Base-by-base conservation (phyloP, 495 filamentous ascomycete genomes). In the Tuber melanosporum region DNA sequence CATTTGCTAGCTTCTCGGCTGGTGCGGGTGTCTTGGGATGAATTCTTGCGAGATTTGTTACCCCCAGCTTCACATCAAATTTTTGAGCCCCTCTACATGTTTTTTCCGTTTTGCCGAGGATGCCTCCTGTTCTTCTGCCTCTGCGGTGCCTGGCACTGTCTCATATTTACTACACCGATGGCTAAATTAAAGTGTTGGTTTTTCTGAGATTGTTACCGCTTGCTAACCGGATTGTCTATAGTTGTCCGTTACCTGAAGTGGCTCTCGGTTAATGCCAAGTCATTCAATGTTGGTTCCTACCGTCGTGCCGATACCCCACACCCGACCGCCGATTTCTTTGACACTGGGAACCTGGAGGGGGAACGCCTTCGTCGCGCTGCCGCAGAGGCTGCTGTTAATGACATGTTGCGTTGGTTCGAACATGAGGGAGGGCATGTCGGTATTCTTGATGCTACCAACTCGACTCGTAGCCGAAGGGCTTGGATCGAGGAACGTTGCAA, bases 231-330 rank as follows among this genome's bases (percentile, higher is more conserved):
- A 44, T 32, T 70, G 52, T 52, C 83, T 62, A 62, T 32, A 99
- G 95, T 95, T 76, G 93, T 97, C 84, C 90, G 95, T 45, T 99
- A 99, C 85, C 90, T 99, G 36, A 92, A 90, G 82, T 99, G 95
- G 95, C 91, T 98, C 66, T 96, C 94, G 36, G 94, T 99, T 82
- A 90, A 91, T 44, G 94, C 95, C 71, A 91, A 92, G 81, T 92
- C 92, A 79, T 99, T 99, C 91, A 99, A 99, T 77, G 95, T 99
- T 71, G 95, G 95, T 81, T 91, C 91, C 80, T 99, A 99, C 82
- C 93, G 95, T 73, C 93, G 95, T 78, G 87, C 90, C 78, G 90
- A 91, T 78, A 95, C 93, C 3, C 94, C 95, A 9, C 92, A 93
- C 75, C 95, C 95, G 3, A 87, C 88, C 0, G 95, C 95, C 32